Base-by-base conservation (phyloP, 257 asterid genomes). In the Scutellaria minor region DNA sequence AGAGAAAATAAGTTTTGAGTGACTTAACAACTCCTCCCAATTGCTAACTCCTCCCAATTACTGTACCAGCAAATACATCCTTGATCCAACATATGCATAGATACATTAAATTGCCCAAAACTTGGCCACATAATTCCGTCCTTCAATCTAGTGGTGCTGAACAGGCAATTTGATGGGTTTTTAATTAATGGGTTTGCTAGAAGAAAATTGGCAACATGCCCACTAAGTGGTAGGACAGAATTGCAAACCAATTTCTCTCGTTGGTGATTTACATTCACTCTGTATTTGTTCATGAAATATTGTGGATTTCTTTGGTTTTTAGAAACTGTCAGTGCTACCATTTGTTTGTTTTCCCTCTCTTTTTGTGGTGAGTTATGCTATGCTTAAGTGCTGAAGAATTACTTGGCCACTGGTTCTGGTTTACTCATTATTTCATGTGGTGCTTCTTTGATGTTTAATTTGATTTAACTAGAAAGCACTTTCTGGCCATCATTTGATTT, bases 401-500 rank as follows among this genome's bases (percentile, higher is more conserved):
- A 44, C 24, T 50, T 12, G 18, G 2, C 18, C 6, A 50, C 55
- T 50, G 55, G 55, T 55, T 56, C 45, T 39, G 10, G 24, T 42
- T 22, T 24, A 41, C 61, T 40, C 24, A 42, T 39, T 24, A 15
- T 24, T 41, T 53, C 12, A 2, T 31, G 22, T 39, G 56, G 51
- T 13, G 61, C 64, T 66, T 47, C n/a, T 71, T 57, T 56, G 59
- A 31, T 53, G 22, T 68, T 63, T 11, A 41, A 9, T 7, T 60
- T 71, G 64, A 65, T 57, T 65, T 77, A 57, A 71, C 74, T 15
- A 15, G 42, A 41, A 48, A 50, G 10, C 52, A 58, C 56, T 48
- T 11, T 20, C 45, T 20, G 24, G 40, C 64, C 60, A 39, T 35
- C 51, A 66, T 53, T 55, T 44, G 50, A 18, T 18, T 18, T 18